Conservation (phyloP, 768 basidiomycete genomes). For the Xerocomellus amylosporus region DNA sequence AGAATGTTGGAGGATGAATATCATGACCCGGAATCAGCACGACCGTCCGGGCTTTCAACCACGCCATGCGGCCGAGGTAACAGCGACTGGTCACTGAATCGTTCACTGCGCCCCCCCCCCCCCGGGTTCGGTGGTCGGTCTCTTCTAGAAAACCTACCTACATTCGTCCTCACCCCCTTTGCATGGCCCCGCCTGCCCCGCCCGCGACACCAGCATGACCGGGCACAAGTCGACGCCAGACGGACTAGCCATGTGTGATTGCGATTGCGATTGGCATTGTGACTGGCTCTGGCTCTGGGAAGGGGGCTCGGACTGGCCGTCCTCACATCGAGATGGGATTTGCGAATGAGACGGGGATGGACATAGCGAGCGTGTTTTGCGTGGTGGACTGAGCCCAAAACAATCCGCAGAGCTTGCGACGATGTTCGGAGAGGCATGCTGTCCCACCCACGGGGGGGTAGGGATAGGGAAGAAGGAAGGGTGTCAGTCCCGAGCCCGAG, state of each 20-base stretch:
- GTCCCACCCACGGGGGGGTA: background rate
- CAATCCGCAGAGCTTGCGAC: conserved; percentile 20
- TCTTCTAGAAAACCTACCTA: too few species aligned
- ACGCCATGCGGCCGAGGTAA: too few species aligned
- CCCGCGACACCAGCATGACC: conserved; percentile 16
- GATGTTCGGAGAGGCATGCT: conserved; percentile 29
- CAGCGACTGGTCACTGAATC: too few species aligned
- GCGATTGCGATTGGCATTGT: background rate
- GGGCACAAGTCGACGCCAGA: conserved; percentile 5
- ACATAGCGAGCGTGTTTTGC: conserved; percentile 5
- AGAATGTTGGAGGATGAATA: too few species aligned
- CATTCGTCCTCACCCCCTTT: too few species aligned
- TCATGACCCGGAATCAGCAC: too few species aligned
- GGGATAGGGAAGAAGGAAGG: background rate
- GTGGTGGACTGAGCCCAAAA: conserved; percentile 14
- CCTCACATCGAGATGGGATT: background rate
- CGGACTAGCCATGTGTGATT: background rate
- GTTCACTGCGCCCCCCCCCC: too few species aligned
- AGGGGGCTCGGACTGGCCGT: background rate
- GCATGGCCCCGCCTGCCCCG: too few species aligned
- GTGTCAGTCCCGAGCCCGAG: background rate
- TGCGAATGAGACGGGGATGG: conserved; percentile 9
- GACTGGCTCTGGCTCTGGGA: background rate
- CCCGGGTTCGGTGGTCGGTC: too few species aligned
- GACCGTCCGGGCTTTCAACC: too few species aligned